Percentiles rank a stretch among this genome's conserved stretches.
These are phyloP conservation scores for Chalaropsis ovoidea DNA, from an alignment of 2,329 filamentous ascomycete species.

Conservation along the genomic window DNA sequence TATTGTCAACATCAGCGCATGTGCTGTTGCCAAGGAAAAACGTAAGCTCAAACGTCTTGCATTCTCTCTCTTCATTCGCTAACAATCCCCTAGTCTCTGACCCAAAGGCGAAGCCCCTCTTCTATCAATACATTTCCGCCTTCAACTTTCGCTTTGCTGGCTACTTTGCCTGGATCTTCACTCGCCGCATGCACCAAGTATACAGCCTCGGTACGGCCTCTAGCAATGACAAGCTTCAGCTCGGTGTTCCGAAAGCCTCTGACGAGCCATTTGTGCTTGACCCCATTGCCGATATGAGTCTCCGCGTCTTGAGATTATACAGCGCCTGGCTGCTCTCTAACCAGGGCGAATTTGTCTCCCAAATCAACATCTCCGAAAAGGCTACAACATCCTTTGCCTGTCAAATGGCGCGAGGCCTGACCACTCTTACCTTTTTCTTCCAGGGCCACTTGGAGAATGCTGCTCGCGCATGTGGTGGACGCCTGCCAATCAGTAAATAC, in stretches of 20 bases:
- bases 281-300: conserved; percentile 20
- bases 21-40: conserved; percentile 53
- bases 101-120: conserved; percentile 27
- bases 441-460: conserved; percentile 19
- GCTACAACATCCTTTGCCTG: conserved; percentile 21
- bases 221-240: conserved; percentile 12
- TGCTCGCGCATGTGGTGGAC: conserved; percentile 10
- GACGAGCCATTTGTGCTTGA: not conserved
- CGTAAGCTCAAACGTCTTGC: not conserved
- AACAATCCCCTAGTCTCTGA: conserved; percentile 36
- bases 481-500: conserved; percentile 22
- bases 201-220: conserved; percentile 17
- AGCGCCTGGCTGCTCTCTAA: conserved; percentile 25
- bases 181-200: conserved; percentile 19
- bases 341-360: conserved; percentile 18
- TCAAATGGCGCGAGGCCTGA: conserved; percentile 24
- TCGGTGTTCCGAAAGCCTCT: conserved; percentile 35
- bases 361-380: conserved; percentile 9
- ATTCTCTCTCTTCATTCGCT: not conserved
- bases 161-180: conserved; percentile 20
- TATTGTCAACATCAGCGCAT: conserved; percentile 76
- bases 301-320: conserved; percentile 26
- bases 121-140: conserved; percentile 18
- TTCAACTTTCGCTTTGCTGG: conserved; percentile 23
- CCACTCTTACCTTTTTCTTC: conserved; percentile 23